Percentiles rank a stretch among this genome's conserved stretches.
Evolutionary conservation across 1,284 basidiomycete genomes (phyloP).

Genomic region (Athelia sp.): DNA sequence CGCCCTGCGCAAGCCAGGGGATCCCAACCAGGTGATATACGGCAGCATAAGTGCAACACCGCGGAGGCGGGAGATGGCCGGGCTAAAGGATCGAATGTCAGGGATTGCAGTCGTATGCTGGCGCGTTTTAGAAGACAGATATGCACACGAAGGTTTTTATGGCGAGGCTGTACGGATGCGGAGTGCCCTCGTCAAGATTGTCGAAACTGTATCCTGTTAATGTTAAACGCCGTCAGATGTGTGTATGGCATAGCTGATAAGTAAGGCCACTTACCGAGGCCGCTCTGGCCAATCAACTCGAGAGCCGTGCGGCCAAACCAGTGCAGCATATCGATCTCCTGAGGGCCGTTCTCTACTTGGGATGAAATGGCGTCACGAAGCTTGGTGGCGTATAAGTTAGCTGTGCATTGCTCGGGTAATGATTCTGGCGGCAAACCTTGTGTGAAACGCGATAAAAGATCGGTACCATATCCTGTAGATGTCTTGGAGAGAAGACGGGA

Average conservation of each 20-base stretch:
- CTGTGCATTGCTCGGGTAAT: too few species aligned
- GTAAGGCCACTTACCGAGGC: slow-evolving; percentile 21
- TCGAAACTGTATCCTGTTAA: slow-evolving; percentile 2
- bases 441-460: slow-evolving; percentile 31
- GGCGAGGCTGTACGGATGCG: slow-evolving; percentile 3
- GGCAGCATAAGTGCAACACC: background rate
- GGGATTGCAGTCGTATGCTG: background rate
- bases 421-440: too few species aligned
- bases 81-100: too few species aligned
- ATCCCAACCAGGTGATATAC: slow-evolving; percentile 1
- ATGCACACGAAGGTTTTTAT: slow-evolving; percentile 5
- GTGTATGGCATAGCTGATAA: background rate
- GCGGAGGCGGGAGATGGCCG: background rate
- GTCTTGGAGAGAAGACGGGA: slow-evolving; percentile 40
- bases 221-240: background rate
- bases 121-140: background rate
- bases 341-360: slow-evolving; percentile 2
- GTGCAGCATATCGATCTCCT: slow-evolving; percentile 27
- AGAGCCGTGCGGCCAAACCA: slow-evolving; percentile 30
- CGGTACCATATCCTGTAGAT: slow-evolving; percentile 39
- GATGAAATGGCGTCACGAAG: background rate
- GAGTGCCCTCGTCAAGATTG: background rate
- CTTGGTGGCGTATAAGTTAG: background rate
- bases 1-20: slow-evolving; percentile 5
- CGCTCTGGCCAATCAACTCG: slow-evolving; percentile 34